Percentiles rank a stretch among this genome's conserved stretches.
Conservation (phyloP, 2,329 filamentous ascomycete species). For the Furcasterigmium furcatum region DNA sequence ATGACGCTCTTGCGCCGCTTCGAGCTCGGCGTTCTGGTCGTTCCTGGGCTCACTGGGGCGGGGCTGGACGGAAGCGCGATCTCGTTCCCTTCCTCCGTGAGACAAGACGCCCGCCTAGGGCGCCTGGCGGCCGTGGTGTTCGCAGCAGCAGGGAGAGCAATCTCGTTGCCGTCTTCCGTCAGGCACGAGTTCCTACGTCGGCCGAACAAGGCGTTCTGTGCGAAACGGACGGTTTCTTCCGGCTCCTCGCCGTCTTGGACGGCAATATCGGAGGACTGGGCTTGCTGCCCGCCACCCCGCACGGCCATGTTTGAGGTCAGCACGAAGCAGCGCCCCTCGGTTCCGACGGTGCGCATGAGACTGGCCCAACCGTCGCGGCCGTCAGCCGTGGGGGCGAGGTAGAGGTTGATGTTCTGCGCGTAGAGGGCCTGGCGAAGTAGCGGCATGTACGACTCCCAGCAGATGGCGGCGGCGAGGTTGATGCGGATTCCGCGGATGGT, state of each 20-base stretch:
- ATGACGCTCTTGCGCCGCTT: slow-evolving; percentile 37
- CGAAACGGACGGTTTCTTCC: background rate
- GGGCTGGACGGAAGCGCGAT: slow-evolving; percentile 34
- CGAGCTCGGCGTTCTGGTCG: background rate
- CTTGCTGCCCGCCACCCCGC: too few relatives aligned
- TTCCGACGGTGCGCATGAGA: slow-evolving; percentile 77
- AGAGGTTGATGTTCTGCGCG: slow-evolving; percentile 86
- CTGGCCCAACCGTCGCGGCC: slow-evolving; percentile 76
- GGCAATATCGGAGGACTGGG: background rate
- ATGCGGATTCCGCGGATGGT: slow-evolving; percentile 75
- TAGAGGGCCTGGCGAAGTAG: slow-evolving; percentile 81
- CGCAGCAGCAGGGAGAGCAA: slow-evolving; percentile 32
- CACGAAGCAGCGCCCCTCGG: slow-evolving; percentile 83
- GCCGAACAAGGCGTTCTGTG: background rate
- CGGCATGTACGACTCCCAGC: slow-evolving; percentile 98
- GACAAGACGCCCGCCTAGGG: slow-evolving; percentile 32
- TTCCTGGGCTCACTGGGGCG: slow-evolving; percentile 1
- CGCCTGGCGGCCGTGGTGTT: slow-evolving; percentile 6
- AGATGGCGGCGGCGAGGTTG: slow-evolving; percentile 83
- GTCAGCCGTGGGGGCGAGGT: slow-evolving; percentile 88
- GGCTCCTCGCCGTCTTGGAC: background rate
- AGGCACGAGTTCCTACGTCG: slow-evolving; percentile 13
- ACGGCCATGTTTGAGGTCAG: slow-evolving; percentile 83
- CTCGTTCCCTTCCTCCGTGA: slow-evolving; percentile 44
- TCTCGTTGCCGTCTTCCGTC: slow-evolving; percentile 44